Percentiles rank a stretch among this genome's conserved stretches.
Evolutionary conservation across 83 land plant species (phyloP).

Genomic region (Thuja plicata): DNA sequence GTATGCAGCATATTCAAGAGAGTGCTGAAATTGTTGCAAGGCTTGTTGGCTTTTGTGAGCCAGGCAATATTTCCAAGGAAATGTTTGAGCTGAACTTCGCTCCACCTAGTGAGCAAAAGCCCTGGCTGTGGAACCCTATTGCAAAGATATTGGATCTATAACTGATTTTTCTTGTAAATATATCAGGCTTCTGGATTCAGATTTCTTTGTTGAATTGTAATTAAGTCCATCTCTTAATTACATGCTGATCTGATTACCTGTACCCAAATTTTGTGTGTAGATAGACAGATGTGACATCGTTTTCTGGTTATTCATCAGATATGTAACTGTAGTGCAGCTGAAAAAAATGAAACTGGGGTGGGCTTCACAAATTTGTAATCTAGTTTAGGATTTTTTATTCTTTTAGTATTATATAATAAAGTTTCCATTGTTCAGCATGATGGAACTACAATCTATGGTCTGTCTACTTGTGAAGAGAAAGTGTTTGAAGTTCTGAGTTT

Average conservation of each 20-base stretch:
- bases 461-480: neutral
- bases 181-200: slow-evolving; percentile 3
- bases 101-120: slow-evolving; percentile 65
- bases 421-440: neutral
- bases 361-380: neutral
- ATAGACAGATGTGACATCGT: neutral
- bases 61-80: slow-evolving; percentile 80
- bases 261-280: slow-evolving; percentile 8
- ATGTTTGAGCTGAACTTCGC: slow-evolving; percentile 98
- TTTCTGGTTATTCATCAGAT: neutral
- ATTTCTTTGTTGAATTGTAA: neutral
- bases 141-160: slow-evolving; percentile 72
- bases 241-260: slow-evolving; percentile 5
- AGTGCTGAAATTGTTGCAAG: slow-evolving; percentile 94
- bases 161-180: slow-evolving; percentile 8
- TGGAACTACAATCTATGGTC: neutral
- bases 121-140: slow-evolving; percentile 89
- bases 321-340: slow-evolving; percentile 2
- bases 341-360: neutral
- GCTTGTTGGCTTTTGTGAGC: slow-evolving; percentile 85
- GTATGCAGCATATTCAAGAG: slow-evolving; percentile 66
- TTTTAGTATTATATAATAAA: slow-evolving; percentile 7
- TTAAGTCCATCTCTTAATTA: slow-evolving; percentile 13
- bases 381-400: slow-evolving; percentile 8
- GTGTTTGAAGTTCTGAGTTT: neutral